Conservation (phyloP, 2,329 filamentous ascomycete genomes). For the Ascosphaera apis region DNA sequence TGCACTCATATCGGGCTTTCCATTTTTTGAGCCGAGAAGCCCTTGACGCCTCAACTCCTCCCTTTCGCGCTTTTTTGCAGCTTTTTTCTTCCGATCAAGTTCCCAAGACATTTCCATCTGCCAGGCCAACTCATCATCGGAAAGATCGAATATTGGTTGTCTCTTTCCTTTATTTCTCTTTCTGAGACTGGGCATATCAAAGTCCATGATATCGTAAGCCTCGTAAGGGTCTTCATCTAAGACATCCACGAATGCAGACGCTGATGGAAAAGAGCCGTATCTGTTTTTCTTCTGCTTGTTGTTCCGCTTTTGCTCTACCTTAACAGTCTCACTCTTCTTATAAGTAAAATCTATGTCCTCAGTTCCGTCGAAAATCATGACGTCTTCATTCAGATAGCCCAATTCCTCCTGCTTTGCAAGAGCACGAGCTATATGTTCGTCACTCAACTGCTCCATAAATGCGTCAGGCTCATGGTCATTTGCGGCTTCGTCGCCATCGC, state of each 20-base stretch:
- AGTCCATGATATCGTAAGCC: slow-evolving; percentile 70
- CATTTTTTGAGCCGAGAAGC: slow-evolving; percentile 33
- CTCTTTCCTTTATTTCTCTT: slow-evolving; percentile 41
- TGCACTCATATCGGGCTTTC: slow-evolving; percentile 35
- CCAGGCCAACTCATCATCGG: slow-evolving; percentile 43
- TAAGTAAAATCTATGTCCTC: slow-evolving; percentile 36
- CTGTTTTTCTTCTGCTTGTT: slow-evolving; percentile 6
- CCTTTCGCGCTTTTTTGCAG: slow-evolving; percentile 43
- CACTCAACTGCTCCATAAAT: slow-evolving; percentile 21
- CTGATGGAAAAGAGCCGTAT: slow-evolving; percentile 26
- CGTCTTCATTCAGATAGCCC: too few relatives aligned
- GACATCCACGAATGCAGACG: slow-evolving; percentile 32
- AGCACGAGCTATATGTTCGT: slow-evolving; percentile 39
- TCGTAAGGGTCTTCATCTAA: slow-evolving; percentile 38
- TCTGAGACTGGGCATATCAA: slow-evolving; percentile 43
- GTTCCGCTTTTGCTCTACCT: not conserved
- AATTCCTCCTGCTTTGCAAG: slow-evolving; percentile 31
- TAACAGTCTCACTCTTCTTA: slow-evolving; percentile 3
- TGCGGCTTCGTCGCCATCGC: slow-evolving; percentile 13
- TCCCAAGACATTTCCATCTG: slow-evolving; percentile 37
- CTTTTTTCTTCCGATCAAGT: slow-evolving; percentile 49
- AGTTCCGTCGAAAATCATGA: slow-evolving; percentile 35
- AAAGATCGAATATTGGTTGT: slow-evolving; percentile 30
- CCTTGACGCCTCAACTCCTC: slow-evolving; percentile 44
- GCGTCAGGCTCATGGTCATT: slow-evolving; percentile 10